phyloP scores from a whole-genome alignment of 2,329 filamentous ascomycete species.

The Sclerotinia nivalis region DNA sequence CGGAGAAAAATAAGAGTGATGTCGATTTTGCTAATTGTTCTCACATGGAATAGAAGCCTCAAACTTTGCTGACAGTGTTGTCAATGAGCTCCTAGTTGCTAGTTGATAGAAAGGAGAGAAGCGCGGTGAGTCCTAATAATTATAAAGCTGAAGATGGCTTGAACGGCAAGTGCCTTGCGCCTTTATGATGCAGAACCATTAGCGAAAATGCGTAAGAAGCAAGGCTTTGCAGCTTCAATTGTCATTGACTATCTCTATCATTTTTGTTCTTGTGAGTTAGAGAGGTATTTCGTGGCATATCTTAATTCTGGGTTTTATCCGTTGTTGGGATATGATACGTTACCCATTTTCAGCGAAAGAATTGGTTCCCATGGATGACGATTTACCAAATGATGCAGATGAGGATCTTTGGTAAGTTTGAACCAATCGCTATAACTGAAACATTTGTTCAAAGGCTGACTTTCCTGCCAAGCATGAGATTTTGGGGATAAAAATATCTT shows the following conservation, averaged over 20 bases:
- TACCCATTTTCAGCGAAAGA: not conserved
- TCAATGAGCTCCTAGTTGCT: not conserved
- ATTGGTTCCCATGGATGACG: not conserved
- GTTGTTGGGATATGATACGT: slow-evolving; percentile 3
- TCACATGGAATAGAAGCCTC: not conserved
- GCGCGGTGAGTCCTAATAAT: not conserved
- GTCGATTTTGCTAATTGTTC: not conserved
- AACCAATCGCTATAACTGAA: slow-evolving; percentile 6
- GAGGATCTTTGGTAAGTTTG: not conserved
- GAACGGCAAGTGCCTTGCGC: slow-evolving; percentile 18
- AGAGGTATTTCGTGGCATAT: not conserved
- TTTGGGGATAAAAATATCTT: slow-evolving; percentile 19
- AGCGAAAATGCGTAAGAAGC: slow-evolving; percentile 11
- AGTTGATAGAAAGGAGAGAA: not conserved
- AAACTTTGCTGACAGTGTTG: not conserved
- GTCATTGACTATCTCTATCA: not conserved
- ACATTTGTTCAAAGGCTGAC: slow-evolving; percentile 2
- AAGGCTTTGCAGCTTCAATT: not conserved
- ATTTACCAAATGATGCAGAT: not conserved
- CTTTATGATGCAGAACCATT: not conserved
- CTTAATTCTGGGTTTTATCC: slow-evolving; percentile 6
- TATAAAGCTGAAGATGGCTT: not conserved
- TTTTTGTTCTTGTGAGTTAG: not conserved
- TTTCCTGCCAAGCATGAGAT: slow-evolving; percentile 7
- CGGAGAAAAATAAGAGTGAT: not conserved